Evolutionary conservation across 352 stramenopile species (phyloP).

Genomic region (Phytophthora rubi): DNA sequence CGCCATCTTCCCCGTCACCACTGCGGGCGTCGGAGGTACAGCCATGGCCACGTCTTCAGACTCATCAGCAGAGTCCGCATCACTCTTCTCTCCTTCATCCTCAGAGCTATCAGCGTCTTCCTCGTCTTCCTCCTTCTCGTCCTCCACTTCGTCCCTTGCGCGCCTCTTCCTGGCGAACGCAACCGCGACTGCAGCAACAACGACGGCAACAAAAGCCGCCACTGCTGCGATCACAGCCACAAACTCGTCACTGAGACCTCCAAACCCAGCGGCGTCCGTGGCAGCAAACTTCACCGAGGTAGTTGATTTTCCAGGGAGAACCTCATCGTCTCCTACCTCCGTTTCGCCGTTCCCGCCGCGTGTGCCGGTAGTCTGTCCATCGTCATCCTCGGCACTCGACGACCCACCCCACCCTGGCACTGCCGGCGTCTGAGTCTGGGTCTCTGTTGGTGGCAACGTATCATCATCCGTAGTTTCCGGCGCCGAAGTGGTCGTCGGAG

Average conservation of each 20-base stretch:
- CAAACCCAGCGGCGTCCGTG: slow-evolving; percentile 4
- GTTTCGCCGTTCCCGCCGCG: not conserved
- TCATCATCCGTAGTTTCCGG: not conserved
- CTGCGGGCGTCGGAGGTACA: slow-evolving; percentile 25
- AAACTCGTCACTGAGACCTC: slow-evolving; percentile 16
- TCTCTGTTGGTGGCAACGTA: slow-evolving; percentile 2
- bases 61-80: slow-evolving; percentile 3
- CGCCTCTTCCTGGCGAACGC: slow-evolving; percentile 31
- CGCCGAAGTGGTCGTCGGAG: not conserved
- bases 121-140: slow-evolving; percentile 14
- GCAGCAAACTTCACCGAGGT: slow-evolving; percentile 21
- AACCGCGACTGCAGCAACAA: slow-evolving; percentile 20
- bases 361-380: not conserved
- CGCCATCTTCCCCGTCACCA: slow-evolving; percentile 19
- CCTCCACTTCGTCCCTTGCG: slow-evolving; percentile 14
- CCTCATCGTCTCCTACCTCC: slow-evolving; percentile 19
- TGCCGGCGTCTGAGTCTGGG: slow-evolving; percentile 7
- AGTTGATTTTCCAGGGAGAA: not conserved
- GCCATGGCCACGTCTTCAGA: slow-evolving; percentile 2
- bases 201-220: slow-evolving; percentile 27
- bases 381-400: slow-evolving; percentile 6
- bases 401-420: slow-evolving; percentile 13
- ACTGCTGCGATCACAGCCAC: slow-evolving; percentile 25
- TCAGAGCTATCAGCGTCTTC: not conserved
- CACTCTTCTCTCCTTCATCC: slow-evolving; percentile 1